A percentile compares a stretch with the other conserved stretches of the same genome.
Conservation (phyloP, 345 rosid genomes). For the Trapa bicornis region DNA sequence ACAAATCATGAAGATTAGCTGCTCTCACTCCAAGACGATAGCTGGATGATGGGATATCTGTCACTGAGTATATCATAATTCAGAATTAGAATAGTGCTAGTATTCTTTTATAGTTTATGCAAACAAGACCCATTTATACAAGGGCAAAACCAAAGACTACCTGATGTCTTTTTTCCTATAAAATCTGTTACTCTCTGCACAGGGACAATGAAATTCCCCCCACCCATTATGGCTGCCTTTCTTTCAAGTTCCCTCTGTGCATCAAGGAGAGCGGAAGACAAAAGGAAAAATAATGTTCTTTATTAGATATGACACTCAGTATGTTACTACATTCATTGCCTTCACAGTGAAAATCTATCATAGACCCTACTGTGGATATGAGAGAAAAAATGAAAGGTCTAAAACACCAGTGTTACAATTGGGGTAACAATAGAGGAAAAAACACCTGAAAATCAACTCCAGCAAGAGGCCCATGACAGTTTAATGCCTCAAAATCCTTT, state of each 20-base stretch:
- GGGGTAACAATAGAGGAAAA: neutral
- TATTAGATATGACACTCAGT: neutral
- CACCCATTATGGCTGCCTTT: slow-evolving; percentile 85
- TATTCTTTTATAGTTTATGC: neutral
- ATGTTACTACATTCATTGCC: neutral
- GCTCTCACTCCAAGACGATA: slow-evolving; percentile 83
- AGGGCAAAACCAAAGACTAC: slow-evolving; percentile 17
- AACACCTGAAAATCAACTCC: slow-evolving; percentile 86
- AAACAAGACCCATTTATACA: neutral
- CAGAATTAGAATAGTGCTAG: neutral
- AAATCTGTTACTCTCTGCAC: slow-evolving; percentile 82
- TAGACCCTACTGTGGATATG: neutral
- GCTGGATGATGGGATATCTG: slow-evolving; percentile 75
- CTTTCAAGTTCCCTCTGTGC: slow-evolving; percentile 77
- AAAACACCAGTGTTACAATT: neutral
- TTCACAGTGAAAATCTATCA: neutral
- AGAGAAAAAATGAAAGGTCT: neutral
- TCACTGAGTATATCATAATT: slow-evolving; percentile 24
- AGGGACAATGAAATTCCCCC: slow-evolving; percentile 70
- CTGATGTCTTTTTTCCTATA: slow-evolving; percentile 61
- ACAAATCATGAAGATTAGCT: slow-evolving; percentile 70
- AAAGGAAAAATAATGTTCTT: neutral
- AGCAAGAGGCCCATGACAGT: slow-evolving; percentile 76
- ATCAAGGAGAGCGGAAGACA: slow-evolving; percentile 3
- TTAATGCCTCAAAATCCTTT: slow-evolving; percentile 51